These are phyloP conservation scores for Rosa lucieae DNA, from an alignment of 306 rosid genomes.

Conservation along the genomic window DNA sequence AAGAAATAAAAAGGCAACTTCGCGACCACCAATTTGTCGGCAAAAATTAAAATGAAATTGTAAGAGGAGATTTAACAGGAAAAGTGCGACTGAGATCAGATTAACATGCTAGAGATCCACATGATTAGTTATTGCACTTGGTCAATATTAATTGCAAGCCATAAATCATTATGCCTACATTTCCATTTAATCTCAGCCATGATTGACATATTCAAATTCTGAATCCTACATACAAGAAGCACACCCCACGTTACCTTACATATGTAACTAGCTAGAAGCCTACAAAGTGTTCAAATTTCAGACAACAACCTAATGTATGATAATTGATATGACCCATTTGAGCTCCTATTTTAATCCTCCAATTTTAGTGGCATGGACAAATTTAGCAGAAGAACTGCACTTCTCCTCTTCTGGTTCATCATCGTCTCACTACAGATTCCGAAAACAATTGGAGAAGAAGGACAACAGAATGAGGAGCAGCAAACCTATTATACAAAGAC, in stretches of 20 bases:
- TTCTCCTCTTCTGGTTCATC: slow-evolving; percentile 38
- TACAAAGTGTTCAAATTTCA: slow-evolving; percentile 1
- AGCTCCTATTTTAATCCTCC: slow-evolving; percentile 9
- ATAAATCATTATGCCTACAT: neutral
- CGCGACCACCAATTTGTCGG: no score
- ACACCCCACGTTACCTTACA: slow-evolving; percentile 34
- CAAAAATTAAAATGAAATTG: neutral
- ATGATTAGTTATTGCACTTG: neutral
- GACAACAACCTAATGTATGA: neutral
- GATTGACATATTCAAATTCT: slow-evolving; percentile 52
- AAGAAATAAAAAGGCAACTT: no score
- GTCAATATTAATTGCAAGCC: slow-evolving; percentile 13
- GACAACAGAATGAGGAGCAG: slow-evolving; percentile 31
- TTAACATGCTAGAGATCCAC: slow-evolving; percentile 14
- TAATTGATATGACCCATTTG: slow-evolving; percentile 28
- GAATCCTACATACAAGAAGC: slow-evolving; percentile 43
- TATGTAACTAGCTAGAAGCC: neutral
- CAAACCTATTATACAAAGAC: slow-evolving; percentile 35
- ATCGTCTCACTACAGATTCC: slow-evolving; percentile 37
- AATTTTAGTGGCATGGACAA: slow-evolving; percentile 37
- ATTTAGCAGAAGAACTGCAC: slow-evolving; percentile 34
- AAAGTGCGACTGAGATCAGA: neutral
- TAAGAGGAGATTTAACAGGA: neutral
- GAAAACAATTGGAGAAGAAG: slow-evolving; percentile 35
- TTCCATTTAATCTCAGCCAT: neutral